phyloP scores from a whole-genome alignment of 2,329 filamentous ascomycete species.

The Botrytis sinoallii region DNA sequence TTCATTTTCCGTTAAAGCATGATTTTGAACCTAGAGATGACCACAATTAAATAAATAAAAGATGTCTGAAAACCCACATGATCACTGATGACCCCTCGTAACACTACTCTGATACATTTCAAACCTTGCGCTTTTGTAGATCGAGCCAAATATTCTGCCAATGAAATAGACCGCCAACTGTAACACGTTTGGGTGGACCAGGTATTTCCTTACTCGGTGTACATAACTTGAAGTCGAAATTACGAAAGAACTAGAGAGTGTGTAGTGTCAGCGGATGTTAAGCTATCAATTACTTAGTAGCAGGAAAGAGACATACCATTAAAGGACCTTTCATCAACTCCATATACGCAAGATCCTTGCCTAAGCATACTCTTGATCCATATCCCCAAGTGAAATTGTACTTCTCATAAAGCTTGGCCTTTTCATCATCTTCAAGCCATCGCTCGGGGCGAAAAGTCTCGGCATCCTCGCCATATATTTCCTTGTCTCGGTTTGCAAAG shows the following conservation, averaged over 20 bases:
- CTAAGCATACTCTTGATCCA: slow-evolving; percentile 12
- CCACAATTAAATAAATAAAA: background rate
- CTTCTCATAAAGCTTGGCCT: background rate
- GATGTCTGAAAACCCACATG: no score
- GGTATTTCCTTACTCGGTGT: background rate
- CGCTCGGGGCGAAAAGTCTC: slow-evolving; percentile 6
- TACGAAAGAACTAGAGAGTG: background rate
- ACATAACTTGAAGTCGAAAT: background rate
- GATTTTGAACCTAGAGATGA: background rate
- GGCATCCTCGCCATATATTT: slow-evolving; percentile 13
- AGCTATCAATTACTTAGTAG: background rate
- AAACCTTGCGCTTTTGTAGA: background rate
- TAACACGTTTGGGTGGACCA: background rate
- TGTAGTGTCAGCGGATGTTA: no score
- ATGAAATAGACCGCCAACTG: background rate
- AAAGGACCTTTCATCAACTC: slow-evolving; percentile 8
- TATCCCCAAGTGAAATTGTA: slow-evolving; percentile 17
- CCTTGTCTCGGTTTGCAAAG: background rate
- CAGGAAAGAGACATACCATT: background rate
- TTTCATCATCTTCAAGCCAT: slow-evolving; percentile 12
- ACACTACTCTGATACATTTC: background rate
- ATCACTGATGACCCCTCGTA: background rate
- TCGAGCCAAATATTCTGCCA: slow-evolving; percentile 7
- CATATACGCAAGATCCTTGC: slow-evolving; percentile 16
- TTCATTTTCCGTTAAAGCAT: background rate